Percentiles rank a stretch among this genome's conserved stretches.
phyloP scores from a whole-genome alignment of 2,329 filamentous ascomycete genomes.

The Monosporascus sp. region DNA sequence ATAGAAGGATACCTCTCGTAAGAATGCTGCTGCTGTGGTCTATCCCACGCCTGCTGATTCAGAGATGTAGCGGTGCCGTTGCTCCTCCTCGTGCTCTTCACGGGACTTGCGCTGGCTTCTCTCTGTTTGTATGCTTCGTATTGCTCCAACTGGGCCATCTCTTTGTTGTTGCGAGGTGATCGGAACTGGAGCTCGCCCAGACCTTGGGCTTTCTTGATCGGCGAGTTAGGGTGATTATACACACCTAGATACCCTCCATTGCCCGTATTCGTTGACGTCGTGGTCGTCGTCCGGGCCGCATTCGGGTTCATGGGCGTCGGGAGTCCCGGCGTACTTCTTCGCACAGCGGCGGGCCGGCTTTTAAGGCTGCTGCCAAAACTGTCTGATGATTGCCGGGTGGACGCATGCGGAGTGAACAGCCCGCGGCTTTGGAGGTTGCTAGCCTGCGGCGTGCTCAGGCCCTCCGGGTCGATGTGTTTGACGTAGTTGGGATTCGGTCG shows the following conservation, averaged over 20 bases:
- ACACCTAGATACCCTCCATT: slow-evolving; percentile 73
- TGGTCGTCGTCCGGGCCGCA: slow-evolving; percentile 13
- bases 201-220: slow-evolving; percentile 70
- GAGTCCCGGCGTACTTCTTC: slow-evolving; percentile 65
- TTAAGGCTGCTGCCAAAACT: slow-evolving; percentile 23
- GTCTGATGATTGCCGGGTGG: slow-evolving; percentile 26
- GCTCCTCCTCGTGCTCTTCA: slow-evolving; percentile 15
- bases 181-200: slow-evolving; percentile 47
- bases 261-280: slow-evolving; percentile 17
- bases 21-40: slow-evolving; percentile 14
- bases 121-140: slow-evolving; percentile 19
- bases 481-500: slow-evolving; percentile 80
- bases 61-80: slow-evolving; percentile 3
- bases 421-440: slow-evolving; percentile 34
- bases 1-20: slow-evolving; percentile 29
- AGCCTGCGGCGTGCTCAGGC: slow-evolving; percentile 25
- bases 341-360: slow-evolving; percentile 32
- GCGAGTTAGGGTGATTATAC: slow-evolving; percentile 74
- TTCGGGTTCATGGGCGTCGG: slow-evolving; percentile 31
- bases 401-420: slow-evolving; percentile 36
- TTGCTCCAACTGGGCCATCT: slow-evolving; percentile 57
- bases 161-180: slow-evolving; percentile 54
- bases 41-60: slow-evolving; percentile 15
- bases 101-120: slow-evolving; percentile 22
- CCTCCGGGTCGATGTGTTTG: slow-evolving; percentile 65